Percentiles rank a stretch among this genome's conserved stretches.
phyloP scores from a whole-genome alignment of 1,284 basidiomycete genomes.

The Meira nashicola region DNA sequence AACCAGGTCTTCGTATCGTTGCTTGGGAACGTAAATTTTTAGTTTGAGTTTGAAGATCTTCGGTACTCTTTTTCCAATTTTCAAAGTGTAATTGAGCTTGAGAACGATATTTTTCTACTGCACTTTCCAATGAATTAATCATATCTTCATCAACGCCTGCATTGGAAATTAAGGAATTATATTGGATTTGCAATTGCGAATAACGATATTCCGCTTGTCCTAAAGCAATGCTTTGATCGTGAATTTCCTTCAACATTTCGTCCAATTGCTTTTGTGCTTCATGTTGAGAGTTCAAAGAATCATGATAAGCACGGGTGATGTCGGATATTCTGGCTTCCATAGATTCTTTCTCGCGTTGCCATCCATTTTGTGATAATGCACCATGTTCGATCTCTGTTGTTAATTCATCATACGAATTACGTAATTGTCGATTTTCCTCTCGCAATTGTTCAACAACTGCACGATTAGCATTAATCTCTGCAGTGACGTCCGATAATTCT shows the following conservation, averaged over 20 bases:
- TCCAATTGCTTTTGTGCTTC: slow-evolving; percentile 80
- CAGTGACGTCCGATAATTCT: slow-evolving; percentile 20
- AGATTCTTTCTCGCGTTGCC: slow-evolving; percentile 80
- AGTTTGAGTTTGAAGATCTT: slow-evolving; percentile 26
- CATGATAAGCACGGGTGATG: slow-evolving; percentile 67
- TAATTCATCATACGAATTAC: slow-evolving; percentile 67
- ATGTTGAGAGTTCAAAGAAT: slow-evolving; percentile 66
- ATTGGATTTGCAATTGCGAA: slow-evolving; percentile 28
- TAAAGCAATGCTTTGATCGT: slow-evolving; percentile 70
- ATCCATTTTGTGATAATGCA: slow-evolving; percentile 58
- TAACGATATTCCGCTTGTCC: slow-evolving; percentile 67
- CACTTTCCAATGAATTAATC: slow-evolving; percentile 24
- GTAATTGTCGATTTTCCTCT: slow-evolving; percentile 71
- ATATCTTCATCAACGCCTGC: slow-evolving; percentile 30
- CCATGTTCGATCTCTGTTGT: neutral
- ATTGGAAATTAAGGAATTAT: slow-evolving; percentile 25
- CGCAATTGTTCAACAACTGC: slow-evolving; percentile 13
- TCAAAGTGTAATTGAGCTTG: slow-evolving; percentile 38
- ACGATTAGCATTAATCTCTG: slow-evolving; percentile 27
- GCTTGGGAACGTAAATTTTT: slow-evolving; percentile 14
- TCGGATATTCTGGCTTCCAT: slow-evolving; percentile 64
- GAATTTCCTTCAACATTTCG: slow-evolving; percentile 73
- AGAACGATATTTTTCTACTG: slow-evolving; percentile 31
- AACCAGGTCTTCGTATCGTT: slow-evolving; percentile 16
- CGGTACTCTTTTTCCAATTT: slow-evolving; percentile 26